A percentile compares a stretch with the other conserved stretches of the same genome.
Evolutionary conservation across 2,329 filamentous ascomycete species (phyloP).

Genomic region (Penicillium sp.): DNA sequence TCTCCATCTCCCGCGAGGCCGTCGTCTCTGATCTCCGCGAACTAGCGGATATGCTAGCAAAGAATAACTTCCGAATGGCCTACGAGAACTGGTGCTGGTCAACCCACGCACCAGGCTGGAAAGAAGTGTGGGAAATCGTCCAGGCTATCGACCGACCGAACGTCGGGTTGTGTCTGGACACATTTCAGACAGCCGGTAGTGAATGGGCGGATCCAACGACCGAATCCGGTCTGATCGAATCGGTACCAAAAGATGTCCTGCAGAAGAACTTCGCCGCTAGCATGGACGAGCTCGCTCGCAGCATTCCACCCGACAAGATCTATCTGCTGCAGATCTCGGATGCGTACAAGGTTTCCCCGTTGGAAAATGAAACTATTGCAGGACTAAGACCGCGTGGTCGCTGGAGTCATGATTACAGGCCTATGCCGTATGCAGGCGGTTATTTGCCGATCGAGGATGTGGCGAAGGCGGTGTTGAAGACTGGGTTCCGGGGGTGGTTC

Average conservation of each 20-base stretch:
- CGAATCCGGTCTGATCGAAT: constrained; percentile 57
- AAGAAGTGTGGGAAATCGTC: constrained; percentile 68
- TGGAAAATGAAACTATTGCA: constrained; percentile 52
- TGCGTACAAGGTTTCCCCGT: constrained; percentile 61
- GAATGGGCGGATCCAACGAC: constrained; percentile 74
- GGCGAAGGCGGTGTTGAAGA: constrained; percentile 62
- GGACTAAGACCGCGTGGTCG: constrained; percentile 60
- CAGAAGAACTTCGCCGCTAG: constrained; percentile 53
- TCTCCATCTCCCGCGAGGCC: constrained; percentile 50
- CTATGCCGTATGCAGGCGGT: constrained; percentile 67
- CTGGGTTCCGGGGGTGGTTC: constrained; percentile 66
- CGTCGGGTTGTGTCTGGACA: constrained; percentile 72
- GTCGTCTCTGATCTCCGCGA: constrained; percentile 62
- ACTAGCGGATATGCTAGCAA: constrained; percentile 61
- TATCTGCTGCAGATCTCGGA: constrained; percentile 74
- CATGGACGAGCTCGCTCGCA: constrained; percentile 55
- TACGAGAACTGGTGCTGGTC: constrained; percentile 87
- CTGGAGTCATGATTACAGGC: constrained; percentile 71
- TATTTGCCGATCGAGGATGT: constrained; percentile 69
- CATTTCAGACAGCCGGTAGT: constrained; percentile 70
- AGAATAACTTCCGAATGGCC: constrained; percentile 60
- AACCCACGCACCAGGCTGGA: constrained; percentile 67
- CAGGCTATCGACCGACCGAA: constrained; percentile 62
- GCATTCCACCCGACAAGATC: constrained; percentile 67
- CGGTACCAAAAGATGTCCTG: constrained; percentile 47